Evolutionary conservation across 2,329 filamentous ascomycete genomes (phyloP).

Genomic region (Coleophoma eucalyptorum): DNA sequence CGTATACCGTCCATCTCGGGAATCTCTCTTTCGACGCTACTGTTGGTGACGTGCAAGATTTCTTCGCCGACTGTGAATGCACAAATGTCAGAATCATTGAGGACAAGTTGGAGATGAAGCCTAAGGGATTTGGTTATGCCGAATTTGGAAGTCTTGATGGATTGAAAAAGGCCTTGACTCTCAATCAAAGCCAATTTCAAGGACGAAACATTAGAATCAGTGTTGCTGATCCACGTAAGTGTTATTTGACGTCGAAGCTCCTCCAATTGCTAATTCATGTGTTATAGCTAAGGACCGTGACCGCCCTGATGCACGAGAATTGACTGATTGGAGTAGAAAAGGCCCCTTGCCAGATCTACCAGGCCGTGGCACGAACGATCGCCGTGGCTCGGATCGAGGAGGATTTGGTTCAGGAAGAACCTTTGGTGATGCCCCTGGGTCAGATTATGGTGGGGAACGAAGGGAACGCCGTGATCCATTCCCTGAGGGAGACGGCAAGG

Average conservation of each 20-base stretch:
- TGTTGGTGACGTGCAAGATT: constrained; percentile 74
- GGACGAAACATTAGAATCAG: constrained; percentile 89
- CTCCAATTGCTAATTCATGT: constrained; percentile 11
- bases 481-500: constrained; percentile 67
- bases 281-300: constrained; percentile 76
- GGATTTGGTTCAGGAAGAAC: constrained; percentile 37
- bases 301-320: constrained; percentile 67
- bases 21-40: constrained; percentile 96
- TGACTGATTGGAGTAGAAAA: constrained; percentile 89
- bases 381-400: constrained; percentile 49
- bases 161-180: constrained; percentile 81
- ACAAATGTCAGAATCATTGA: constrained; percentile 94
- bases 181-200: constrained; percentile 80
- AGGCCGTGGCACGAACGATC: constrained; percentile 40
- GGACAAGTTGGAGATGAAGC: constrained; percentile 88
- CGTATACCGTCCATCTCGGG: constrained; percentile 92
- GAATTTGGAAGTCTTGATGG: constrained; percentile 88
- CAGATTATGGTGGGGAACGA: constrained; percentile 56
- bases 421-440: constrained; percentile 35
- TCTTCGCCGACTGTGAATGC: constrained; percentile 81
- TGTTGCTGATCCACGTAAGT: constrained; percentile 95
- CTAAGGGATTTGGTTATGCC: constrained; percentile 97
- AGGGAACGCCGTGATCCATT: constrained; percentile 67
- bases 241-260: constrained; percentile 22
- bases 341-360: constrained; percentile 79